These are phyloP conservation scores for Russula earlei DNA, from an alignment of 768 basidiomycete genomes.

Conservation along the genomic window DNA sequence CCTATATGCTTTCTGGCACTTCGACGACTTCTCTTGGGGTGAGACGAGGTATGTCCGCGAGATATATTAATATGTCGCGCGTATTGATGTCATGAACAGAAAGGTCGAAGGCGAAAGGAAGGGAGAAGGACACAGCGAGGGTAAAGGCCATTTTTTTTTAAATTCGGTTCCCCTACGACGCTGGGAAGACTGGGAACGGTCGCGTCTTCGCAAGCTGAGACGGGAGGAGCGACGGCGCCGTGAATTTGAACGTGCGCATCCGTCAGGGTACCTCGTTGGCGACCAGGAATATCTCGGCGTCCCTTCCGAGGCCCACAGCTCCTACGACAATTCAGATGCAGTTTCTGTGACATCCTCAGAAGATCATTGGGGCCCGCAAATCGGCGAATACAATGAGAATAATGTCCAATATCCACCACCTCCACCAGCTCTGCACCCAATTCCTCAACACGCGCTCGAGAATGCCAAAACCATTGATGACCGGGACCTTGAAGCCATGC, in stretches of 20 bases:
- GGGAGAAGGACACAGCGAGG: slow-evolving; percentile 66
- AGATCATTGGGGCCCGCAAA: slow-evolving; percentile 92
- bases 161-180: slow-evolving; percentile 81
- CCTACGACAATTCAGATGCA: slow-evolving; percentile 75
- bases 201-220: slow-evolving; percentile 79
- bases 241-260: slow-evolving; percentile 75
- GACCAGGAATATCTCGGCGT: slow-evolving; percentile 58
- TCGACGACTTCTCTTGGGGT: slow-evolving; percentile 99
- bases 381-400: slow-evolving; percentile 92
- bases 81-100: slow-evolving; percentile 34
- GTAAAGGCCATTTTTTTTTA: slow-evolving; percentile 41
- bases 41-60: slow-evolving; percentile 70
- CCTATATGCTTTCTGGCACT: slow-evolving; percentile 97
- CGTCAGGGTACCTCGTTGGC: slow-evolving; percentile 51
- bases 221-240: slow-evolving; percentile 75
- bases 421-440: slow-evolving; percentile 52
- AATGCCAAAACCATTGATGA: slow-evolving; percentile 46
- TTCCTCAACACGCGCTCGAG: slow-evolving; percentile 32
- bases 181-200: slow-evolving; percentile 99
- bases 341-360: slow-evolving; percentile 78
- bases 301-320: slow-evolving; percentile 39
- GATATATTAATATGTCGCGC: neutral
- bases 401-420: slow-evolving; percentile 73
- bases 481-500: slow-evolving; percentile 83
- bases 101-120: slow-evolving; percentile 92